Evolutionary conservation across 2,329 filamentous ascomycete species (phyloP), one percentile per base, ranked within the genome.

Genomic region (Verruconis gallopava): DNA sequence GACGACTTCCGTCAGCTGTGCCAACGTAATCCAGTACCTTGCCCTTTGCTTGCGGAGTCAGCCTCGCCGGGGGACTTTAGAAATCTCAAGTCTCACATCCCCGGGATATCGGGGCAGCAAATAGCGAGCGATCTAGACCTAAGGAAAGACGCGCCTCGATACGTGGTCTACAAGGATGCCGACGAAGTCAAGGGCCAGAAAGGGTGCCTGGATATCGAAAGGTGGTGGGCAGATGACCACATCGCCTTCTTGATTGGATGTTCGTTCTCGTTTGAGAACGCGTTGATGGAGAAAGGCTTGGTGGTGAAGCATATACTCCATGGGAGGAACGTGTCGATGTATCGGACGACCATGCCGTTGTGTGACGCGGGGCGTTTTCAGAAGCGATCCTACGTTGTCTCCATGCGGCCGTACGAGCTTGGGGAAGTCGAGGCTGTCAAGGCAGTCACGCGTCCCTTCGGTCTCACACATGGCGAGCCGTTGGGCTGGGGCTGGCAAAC

Each of bases 401-500:
- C 72, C 0, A 80, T 81, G 77, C 61, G 77, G 32, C 66, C 72
- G 2, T 80, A 79, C 53, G 60, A 52, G 18, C 50, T 47, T 1
- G 51, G 59, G 2, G 67, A 75, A 4, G 53, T 81, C 3, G 65
- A 71, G 18, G 53, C 42, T 12, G 72, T 80, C 1, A 60, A 75
- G 11, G 57, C 62, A 3, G 66, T 79, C 21, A 79, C 75, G 1
- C 57, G 72, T 12, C 58, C 59, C 5, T 81, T 71, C 54, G 54
- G 62, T 5, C 58, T 65, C 2, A 77, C 75, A 3, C 77, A 81
- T 49, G 77, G 77, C 2, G 77, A 80, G 58, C 74, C 74, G 1
- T 60, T 81, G 12, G 74, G 71, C 3, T 81, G 74, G 74, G 76
- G 73, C 0, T 81, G 75, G 74, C 67, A 76, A 3, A 71, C 67